A percentile compares a stretch with the other conserved stretches of the same genome.
Conservation (phyloP, 306 rosid genomes). For the Boehmeria nivea region DNA sequence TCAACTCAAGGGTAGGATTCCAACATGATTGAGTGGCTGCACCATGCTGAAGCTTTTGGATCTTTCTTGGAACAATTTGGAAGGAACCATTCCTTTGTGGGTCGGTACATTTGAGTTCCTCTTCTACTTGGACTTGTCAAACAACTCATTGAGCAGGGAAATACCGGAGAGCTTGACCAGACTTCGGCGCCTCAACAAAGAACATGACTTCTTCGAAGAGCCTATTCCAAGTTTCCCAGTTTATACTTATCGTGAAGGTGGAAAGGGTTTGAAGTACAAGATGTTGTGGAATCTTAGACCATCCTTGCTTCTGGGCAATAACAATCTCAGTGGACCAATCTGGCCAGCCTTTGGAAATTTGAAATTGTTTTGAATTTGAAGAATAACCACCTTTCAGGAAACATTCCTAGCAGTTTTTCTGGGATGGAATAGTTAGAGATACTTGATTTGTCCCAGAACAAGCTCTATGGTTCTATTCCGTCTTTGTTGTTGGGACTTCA, state of each 20-base stretch:
- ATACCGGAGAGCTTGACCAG: constrained; percentile 20
- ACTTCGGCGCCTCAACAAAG: neutral
- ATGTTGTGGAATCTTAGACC: constrained; percentile 13
- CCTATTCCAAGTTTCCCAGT: constrained; percentile 3
- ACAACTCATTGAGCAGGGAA: constrained; percentile 35
- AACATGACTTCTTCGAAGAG: neutral
- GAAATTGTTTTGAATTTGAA: constrained; percentile 14
- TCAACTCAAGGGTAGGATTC: constrained; percentile 38
- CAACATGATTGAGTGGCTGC: constrained; percentile 41
- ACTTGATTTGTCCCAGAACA: neutral
- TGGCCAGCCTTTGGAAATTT: constrained; percentile 28
- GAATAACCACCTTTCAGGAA: constrained; percentile 12
- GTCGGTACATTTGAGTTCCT: constrained; percentile 16
- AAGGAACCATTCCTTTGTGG: constrained; percentile 35
- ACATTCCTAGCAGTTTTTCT: constrained; percentile 17
- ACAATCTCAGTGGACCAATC: constrained; percentile 17
- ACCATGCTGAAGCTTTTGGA: constrained; percentile 36
- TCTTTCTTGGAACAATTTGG: constrained; percentile 39
- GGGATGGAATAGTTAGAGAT: constrained; percentile 9
- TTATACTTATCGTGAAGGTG: neutral
- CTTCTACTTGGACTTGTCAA: constrained; percentile 31
- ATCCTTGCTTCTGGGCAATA: constrained; percentile 9
- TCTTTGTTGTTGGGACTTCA: neutral
- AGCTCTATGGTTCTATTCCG: neutral
- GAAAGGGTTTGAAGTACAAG: constrained; percentile 15